phyloP scores from a whole-genome alignment of 176 grass and related monocot species.

The Echinochloa phyllopogon region DNA sequence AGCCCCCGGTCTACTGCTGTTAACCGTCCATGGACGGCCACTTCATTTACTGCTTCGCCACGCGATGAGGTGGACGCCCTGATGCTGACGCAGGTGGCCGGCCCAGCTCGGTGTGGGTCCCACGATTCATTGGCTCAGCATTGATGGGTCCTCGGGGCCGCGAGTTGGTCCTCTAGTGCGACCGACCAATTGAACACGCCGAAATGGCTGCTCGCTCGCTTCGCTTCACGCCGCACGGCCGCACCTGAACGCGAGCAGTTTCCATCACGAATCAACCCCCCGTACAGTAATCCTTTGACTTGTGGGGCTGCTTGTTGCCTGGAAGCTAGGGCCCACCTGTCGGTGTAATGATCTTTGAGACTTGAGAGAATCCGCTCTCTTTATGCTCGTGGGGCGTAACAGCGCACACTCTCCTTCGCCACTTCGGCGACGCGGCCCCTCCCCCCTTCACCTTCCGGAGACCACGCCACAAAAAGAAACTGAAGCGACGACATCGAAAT shows the following conservation, averaged over 20 bases:
- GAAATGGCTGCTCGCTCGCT: slow-evolving; percentile 41
- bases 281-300: not conserved
- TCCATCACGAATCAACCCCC: too few relatives aligned
- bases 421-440: slow-evolving; percentile 1
- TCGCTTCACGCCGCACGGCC: not conserved
- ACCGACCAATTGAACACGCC: slow-evolving; percentile 43
- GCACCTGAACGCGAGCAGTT: not conserved
- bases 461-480: slow-evolving; percentile 20
- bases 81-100: slow-evolving; percentile 8
- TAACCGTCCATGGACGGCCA: not conserved
- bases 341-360: not conserved
- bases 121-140: not conserved
- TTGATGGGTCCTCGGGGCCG: not conserved
- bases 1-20: too few relatives aligned
- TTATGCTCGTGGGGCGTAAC: not conserved
- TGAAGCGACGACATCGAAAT: not conserved
- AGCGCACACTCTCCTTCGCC: slow-evolving; percentile 30
- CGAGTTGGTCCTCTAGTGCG: not conserved
- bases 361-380: not conserved
- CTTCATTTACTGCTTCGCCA: slow-evolving; percentile 35
- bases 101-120: fast-evolving
- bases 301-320: not conserved
- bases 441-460: not conserved
- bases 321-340: not conserved
- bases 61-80: not conserved